phyloP scores from a whole-genome alignment of 73 alveolate genomes.

The Symbiodinium natans region DNA sequence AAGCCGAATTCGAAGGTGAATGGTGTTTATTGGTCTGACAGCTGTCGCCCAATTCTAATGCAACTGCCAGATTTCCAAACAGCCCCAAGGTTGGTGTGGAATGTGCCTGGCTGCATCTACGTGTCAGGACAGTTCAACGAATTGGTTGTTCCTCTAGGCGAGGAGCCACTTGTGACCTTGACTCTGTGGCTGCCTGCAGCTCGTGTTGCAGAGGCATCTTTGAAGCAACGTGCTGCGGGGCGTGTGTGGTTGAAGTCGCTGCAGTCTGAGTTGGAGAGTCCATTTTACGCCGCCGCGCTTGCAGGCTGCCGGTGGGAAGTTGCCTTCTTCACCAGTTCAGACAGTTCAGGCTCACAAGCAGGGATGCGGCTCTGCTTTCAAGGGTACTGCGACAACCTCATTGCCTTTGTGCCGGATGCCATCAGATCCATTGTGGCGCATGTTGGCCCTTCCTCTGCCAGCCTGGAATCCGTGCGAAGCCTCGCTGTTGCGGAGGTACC shows the following conservation, averaged over 20 bases:
- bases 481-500: conserved; percentile 51
- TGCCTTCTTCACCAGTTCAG: conserved; percentile 52
- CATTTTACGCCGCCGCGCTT: conserved; percentile 59
- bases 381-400: conserved; percentile 54
- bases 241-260: conserved; percentile 59
- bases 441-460: conserved; percentile 20
- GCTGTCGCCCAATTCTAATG: conserved; percentile 36
- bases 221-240: conserved; percentile 43
- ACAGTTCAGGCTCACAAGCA: background rate
- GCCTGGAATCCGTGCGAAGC: conserved; percentile 41
- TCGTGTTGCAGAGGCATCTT: conserved; percentile 31
- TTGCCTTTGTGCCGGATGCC: conserved; percentile 45
- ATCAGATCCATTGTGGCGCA: conserved; percentile 43
- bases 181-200: conserved; percentile 75
- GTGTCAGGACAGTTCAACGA: conserved; percentile 88
- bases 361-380: conserved; percentile 84
- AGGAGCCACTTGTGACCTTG: conserved; percentile 80
- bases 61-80: background rate
- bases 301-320: conserved; percentile 87
- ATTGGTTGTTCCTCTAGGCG: conserved; percentile 71
- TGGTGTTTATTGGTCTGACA: conserved; percentile 76
- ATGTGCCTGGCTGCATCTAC: conserved; percentile 43
- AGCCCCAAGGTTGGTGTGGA: background rate
- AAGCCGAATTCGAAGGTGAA: background rate
- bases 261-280: conserved; percentile 28